Conservation (phyloP, 140 eudicot species). For the Ambrosia hybrid region DNA sequence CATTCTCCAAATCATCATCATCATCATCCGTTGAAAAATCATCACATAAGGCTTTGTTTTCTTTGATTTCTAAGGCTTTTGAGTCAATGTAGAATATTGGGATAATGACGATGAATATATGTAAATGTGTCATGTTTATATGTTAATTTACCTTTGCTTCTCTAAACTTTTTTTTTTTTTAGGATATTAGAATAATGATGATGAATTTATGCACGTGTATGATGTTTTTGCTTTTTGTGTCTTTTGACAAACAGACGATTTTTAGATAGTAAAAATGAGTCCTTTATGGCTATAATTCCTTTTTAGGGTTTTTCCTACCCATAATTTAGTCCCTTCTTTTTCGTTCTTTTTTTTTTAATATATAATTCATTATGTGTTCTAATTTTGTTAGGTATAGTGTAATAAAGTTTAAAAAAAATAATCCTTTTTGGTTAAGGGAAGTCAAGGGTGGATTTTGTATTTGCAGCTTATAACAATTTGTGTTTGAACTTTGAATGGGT, state of each 20-base stretch:
- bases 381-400: slow-evolving; percentile 14
- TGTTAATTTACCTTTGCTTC: too few relatives aligned
- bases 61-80: too few relatives aligned
- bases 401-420: slow-evolving; percentile 15
- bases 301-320: slow-evolving; percentile 11
- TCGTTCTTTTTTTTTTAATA: neutral
- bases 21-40: too few relatives aligned
- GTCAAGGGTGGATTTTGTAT: slow-evolving; percentile 13
- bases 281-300: slow-evolving; percentile 21
- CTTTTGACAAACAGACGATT: slow-evolving; percentile 40
- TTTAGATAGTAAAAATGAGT: slow-evolving; percentile 47
- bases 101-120: too few relatives aligned
- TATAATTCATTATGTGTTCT: slow-evolving; percentile 4
- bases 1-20: too few relatives aligned
- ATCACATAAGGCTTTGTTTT: too few relatives aligned
- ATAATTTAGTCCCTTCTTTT: slow-evolving; percentile 15
- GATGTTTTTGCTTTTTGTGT: slow-evolving; percentile 41
- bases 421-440: neutral
- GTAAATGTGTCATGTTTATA: too few relatives aligned
- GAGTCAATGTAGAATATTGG: too few relatives aligned
- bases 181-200: too few relatives aligned
- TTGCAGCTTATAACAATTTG: slow-evolving; percentile 1
- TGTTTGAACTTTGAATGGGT: slow-evolving; percentile 20
- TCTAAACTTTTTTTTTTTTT: too few relatives aligned
- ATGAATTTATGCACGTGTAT: too few relatives aligned